Conservation (phyloP, 1,284 basidiomycete species). For the Schizophyllum commune region DNA sequence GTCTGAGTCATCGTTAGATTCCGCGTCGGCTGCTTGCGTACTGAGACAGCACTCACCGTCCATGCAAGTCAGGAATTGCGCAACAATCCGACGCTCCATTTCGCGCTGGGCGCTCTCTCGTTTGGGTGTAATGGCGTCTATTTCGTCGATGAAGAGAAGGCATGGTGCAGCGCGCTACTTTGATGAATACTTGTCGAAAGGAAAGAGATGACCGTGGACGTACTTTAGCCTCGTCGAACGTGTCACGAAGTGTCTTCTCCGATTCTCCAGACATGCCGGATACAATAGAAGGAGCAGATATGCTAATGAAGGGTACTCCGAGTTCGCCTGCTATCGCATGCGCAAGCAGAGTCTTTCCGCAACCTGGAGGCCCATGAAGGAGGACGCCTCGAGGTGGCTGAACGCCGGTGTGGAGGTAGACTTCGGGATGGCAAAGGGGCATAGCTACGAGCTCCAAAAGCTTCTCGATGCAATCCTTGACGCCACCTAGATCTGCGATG, state of each 20-base stretch:
- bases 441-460: conserved; percentile 93
- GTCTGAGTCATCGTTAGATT: conserved; percentile 35
- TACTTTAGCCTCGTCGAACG: conserved; percentile 93
- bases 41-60: conserved; percentile 56
- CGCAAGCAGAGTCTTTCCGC: conserved; percentile 90
- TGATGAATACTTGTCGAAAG: too few species aligned
- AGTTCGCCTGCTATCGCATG: conserved; percentile 93
- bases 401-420: conserved; percentile 90
- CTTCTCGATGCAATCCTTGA: conserved; percentile 83
- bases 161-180: conserved; percentile 79
- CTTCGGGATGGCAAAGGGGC: conserved; percentile 92
- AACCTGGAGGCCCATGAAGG: conserved; percentile 93
- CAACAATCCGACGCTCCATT: conserved; percentile 97
- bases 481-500: conserved; percentile 83
- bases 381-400: conserved; percentile 92
- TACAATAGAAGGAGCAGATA: conserved; percentile 92
- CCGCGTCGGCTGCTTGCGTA: neutral
- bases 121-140: conserved; percentile 97
- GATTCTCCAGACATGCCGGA: conserved; percentile 98
- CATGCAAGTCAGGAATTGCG: conserved; percentile 96
- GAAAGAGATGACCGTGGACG: conserved; percentile 4
- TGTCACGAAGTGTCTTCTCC: conserved; percentile 92
- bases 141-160: conserved; percentile 92
- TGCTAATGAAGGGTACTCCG: conserved; percentile 85
- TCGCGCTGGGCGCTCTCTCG: conserved; percentile 95